Evolutionary conservation across 2,329 filamentous ascomycete genomes (phyloP).

Genomic region (Penicillium sp.): DNA sequence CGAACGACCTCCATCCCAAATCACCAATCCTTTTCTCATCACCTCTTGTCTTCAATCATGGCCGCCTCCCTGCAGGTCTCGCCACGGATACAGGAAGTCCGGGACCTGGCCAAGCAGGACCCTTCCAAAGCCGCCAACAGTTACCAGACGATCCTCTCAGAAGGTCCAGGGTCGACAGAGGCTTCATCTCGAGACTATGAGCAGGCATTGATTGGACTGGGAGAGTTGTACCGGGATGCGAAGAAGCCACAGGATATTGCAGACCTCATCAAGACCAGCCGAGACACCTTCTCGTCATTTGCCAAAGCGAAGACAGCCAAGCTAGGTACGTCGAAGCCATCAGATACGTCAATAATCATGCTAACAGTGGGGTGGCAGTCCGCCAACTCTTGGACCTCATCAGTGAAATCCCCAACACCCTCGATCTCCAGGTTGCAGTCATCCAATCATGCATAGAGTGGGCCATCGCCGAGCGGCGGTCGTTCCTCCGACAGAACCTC

Average conservation of each 20-base stretch:
- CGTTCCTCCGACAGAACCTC: constrained; percentile 96
- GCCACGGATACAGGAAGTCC: constrained; percentile 82
- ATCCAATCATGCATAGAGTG: constrained; percentile 99
- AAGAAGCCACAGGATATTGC: constrained; percentile 85
- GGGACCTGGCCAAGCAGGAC: constrained; percentile 79
- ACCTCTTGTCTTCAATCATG: constrained; percentile 45
- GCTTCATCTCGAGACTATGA: constrained; percentile 91
- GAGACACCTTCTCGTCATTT: constrained; percentile 90
- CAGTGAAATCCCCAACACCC: constrained; percentile 88
- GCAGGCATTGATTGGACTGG: constrained; percentile 82
- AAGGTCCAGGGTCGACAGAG: constrained; percentile 83
- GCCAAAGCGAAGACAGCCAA: constrained; percentile 99
- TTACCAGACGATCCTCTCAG: constrained; percentile 88
- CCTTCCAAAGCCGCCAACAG: constrained; percentile 82
- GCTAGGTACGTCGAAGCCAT: constrained; percentile 69
- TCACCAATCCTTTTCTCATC: constrained; percentile 7
- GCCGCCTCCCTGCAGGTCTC: constrained; percentile 58
- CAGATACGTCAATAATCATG: neutral
- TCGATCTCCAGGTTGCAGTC: constrained; percentile 90
- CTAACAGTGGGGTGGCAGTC: constrained; percentile 60
- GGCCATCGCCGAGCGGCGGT: constrained; percentile 91
- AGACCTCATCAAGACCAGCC: constrained; percentile 85
- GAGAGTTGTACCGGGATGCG: constrained; percentile 85
- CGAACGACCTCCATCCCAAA: constrained; percentile 3
- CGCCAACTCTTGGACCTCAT: constrained; percentile 97